Conservation (phyloP, 108 stramenopile species). For the Parmales sp. region DNA sequence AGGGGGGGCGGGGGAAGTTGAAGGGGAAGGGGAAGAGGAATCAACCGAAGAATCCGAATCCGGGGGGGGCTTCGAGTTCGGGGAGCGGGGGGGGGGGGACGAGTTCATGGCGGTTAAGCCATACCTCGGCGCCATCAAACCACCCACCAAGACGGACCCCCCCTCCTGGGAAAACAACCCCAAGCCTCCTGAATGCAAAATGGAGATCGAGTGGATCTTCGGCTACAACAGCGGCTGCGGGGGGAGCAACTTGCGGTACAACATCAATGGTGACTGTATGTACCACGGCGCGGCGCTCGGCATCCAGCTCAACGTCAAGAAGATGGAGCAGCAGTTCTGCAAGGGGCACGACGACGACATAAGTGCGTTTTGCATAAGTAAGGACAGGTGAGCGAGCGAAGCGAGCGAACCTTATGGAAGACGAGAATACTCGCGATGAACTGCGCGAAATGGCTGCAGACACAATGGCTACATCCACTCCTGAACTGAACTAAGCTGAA, state of each 20-base stretch:
- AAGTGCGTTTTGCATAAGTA: background rate
- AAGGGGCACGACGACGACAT: slow-evolving; percentile 17
- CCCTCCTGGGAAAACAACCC: too few species aligned
- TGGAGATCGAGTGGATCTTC: slow-evolving; percentile 5
- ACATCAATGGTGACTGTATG: background rate
- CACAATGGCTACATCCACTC: too few species aligned
- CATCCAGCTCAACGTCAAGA: background rate
- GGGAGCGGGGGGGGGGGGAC: slow-evolving; percentile 18
- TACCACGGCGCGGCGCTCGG: slow-evolving; percentile 20
- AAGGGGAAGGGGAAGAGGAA: too few species aligned
- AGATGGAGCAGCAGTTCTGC: background rate
- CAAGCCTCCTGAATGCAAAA: background rate
- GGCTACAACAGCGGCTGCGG: slow-evolving; percentile 12
- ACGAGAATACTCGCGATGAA: too few species aligned
- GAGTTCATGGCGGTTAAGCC: slow-evolving; percentile 32
- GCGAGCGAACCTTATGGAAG: too few species aligned
- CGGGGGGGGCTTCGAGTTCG: slow-evolving; percentile 13
- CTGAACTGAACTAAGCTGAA: too few species aligned
- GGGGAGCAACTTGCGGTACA: slow-evolving; percentile 16
- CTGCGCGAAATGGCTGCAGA: too few species aligned
- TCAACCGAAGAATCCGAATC: too few species aligned
- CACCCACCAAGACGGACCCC: slow-evolving; percentile 4
- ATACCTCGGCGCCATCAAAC: slow-evolving; percentile 18
- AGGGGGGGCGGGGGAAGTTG: too few species aligned
- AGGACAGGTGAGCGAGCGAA: too few species aligned